A percentile compares a stretch with the other conserved stretches of the same genome.
Conservation (phyloP, 192 early-diverging fungal genomes). For the Paraglomus occultum region DNA sequence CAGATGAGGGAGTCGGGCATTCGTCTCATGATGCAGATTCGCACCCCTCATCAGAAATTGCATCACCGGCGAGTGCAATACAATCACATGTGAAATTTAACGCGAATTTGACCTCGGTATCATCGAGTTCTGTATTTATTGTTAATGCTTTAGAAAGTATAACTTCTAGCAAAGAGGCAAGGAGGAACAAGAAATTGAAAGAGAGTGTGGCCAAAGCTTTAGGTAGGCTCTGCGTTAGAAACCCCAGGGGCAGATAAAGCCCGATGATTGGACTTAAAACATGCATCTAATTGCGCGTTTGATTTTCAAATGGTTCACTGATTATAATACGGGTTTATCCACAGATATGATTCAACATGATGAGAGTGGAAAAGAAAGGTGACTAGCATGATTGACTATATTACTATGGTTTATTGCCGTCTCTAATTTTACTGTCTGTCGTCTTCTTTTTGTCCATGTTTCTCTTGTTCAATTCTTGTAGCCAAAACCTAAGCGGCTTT, state of each 20-base stretch:
- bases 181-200: constrained; percentile 42
- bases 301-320: neutral
- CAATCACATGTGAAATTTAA: too few relatives aligned
- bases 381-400: constrained; percentile 26
- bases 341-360: constrained; percentile 39
- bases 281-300: constrained; percentile 12
- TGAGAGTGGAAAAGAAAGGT: constrained; percentile 34
- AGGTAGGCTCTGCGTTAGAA: constrained; percentile 41
- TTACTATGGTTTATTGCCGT: neutral
- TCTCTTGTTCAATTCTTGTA: too few relatives aligned
- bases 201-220: constrained; percentile 50
- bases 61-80: too few relatives aligned
- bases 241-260: constrained; percentile 14
- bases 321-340: neutral
- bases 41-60: too few relatives aligned
- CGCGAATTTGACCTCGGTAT: neutral
- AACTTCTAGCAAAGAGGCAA: constrained; percentile 51
- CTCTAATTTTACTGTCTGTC: neutral
- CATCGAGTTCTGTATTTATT: constrained; percentile 57
- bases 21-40: too few relatives aligned
- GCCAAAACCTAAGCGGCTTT: constrained; percentile 25
- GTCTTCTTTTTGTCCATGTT: constrained; percentile 11
- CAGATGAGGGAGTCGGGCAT: too few relatives aligned
- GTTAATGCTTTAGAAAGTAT: constrained; percentile 65
- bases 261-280: constrained; percentile 16